These are phyloP conservation scores for Phaseolus coccineus DNA, from an alignment of 331 rosid species.

Conservation along the genomic window DNA sequence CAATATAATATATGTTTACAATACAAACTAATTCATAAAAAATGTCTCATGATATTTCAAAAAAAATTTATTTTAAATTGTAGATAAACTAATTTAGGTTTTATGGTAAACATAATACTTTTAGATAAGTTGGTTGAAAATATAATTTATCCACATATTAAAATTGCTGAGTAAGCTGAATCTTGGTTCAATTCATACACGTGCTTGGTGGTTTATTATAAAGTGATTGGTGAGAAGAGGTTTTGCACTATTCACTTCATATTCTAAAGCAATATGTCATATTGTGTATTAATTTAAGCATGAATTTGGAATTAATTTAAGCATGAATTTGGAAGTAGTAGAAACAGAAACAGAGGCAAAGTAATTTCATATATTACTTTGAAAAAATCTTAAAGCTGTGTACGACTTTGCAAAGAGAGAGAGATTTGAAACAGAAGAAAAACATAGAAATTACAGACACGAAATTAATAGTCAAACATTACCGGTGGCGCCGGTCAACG, in stretches of 20 bases:
- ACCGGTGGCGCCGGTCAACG: conserved; percentile 90
- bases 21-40: no score
- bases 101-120: no score
- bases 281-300: not conserved
- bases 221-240: not conserved
- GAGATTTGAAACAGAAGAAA: conserved; percentile 43
- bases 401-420: conserved; percentile 12
- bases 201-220: not conserved
- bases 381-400: not conserved
- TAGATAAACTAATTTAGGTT: no score
- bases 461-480: conserved; percentile 73
- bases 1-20: no score
- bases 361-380: conserved; percentile 3
- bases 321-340: not conserved
- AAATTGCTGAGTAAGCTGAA: not conserved
- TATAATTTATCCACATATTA: no score
- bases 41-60: no score
- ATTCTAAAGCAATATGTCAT: not conserved
- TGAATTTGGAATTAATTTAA: not conserved
- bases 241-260: not conserved
- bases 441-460: conserved; percentile 48
- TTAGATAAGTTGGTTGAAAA: no score
- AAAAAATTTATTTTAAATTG: no score
- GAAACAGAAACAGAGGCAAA: not conserved
- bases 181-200: not conserved